Evolutionary conservation across 73 alveolate genomes (phyloP).

Genomic region (Paramecium sonneborni): DNA sequence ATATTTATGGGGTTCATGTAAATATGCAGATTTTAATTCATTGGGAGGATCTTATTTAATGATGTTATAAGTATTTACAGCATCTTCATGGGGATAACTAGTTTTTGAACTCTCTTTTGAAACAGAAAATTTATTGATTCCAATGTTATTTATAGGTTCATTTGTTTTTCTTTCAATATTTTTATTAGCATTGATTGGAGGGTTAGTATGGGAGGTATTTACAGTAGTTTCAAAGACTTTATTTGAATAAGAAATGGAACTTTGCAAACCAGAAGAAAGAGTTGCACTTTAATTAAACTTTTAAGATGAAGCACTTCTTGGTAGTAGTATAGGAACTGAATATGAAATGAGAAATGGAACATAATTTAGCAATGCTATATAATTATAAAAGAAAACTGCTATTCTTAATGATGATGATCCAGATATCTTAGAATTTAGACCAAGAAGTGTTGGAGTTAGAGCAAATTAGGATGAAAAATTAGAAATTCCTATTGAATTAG

Average conservation of each 20-base stretch:
- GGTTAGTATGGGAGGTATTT: constrained; percentile 67
- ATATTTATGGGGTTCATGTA: constrained; percentile 19
- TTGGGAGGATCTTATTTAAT: constrained; percentile 49
- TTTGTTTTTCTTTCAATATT: constrained; percentile 59
- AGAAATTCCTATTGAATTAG: neutral
- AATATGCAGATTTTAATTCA: constrained; percentile 49
- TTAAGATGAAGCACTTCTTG: neutral
- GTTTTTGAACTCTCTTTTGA: constrained; percentile 34
- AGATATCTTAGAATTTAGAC: neutral
- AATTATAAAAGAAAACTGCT: neutral
- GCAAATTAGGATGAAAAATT: neutral
- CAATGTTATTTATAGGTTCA: constrained; percentile 26
- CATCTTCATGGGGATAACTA: constrained; percentile 53
- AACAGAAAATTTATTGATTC: neutral
- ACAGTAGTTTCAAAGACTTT: constrained; percentile 52
- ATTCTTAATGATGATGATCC: constrained; percentile 56
- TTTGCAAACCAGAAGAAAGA: neutral
- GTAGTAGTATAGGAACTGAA: constrained; percentile 39
- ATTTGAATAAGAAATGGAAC: constrained; percentile 11
- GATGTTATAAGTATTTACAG: constrained; percentile 44
- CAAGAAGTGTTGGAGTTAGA: neutral
- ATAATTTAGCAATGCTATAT: neutral
- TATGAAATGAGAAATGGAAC: neutral
- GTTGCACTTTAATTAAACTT: neutral
- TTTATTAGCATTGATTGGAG: constrained; percentile 58